Evolutionary conservation across 129 eudicot species (phyloP).

Genomic region (Centella asiatica): DNA sequence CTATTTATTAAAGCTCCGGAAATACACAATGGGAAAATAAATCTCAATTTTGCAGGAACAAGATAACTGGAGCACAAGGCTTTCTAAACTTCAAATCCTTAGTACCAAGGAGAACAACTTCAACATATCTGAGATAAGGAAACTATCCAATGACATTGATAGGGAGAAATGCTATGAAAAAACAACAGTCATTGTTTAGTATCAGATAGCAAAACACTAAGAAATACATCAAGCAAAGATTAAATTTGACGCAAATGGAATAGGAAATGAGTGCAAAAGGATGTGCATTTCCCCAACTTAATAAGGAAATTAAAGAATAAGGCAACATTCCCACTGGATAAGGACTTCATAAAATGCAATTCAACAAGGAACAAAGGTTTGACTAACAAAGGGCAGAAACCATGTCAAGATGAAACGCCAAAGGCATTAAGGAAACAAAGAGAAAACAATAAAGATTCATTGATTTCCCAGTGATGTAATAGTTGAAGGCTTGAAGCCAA

Average conservation of each 20-base stretch:
- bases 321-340: neutral
- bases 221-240: neutral
- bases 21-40: neutral
- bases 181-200: neutral
- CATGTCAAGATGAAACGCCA: neutral
- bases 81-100: neutral
- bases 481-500: neutral
- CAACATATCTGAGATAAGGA: neutral
- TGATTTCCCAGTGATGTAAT: slow-evolving; percentile 6
- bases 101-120: neutral
- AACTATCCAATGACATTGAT: neutral
- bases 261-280: neutral
- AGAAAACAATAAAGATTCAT: neutral
- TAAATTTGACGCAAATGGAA: neutral
- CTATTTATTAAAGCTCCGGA: neutral
- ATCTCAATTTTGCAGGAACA: neutral
- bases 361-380: slow-evolving; percentile 1
- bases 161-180: neutral
- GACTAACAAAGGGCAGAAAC: slow-evolving; percentile 2
- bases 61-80: neutral
- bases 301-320: neutral
- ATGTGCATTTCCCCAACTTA: neutral
- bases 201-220: too few relatives aligned
- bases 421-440: neutral
- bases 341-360: neutral